Evolutionary conservation across 2,329 filamentous ascomycete genomes (phyloP), one percentile per base, ranked within the genome.

Genomic region (Colletotrichum zoysiae): DNA sequence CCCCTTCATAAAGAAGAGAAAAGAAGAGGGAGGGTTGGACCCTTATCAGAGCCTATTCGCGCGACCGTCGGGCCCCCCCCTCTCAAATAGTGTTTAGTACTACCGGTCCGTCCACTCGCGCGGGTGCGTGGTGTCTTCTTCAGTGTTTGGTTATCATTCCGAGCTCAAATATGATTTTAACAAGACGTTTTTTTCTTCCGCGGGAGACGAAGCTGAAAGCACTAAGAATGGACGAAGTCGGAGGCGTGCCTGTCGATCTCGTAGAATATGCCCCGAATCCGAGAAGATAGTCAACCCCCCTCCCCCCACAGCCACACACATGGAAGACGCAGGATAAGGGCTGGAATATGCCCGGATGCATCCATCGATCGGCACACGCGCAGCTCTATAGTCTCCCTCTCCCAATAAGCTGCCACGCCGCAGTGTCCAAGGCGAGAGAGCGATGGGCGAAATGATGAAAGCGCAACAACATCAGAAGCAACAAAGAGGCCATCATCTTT

Each of bases 241-340:
- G 56, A 23, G 51, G 23, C 61, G 70, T 72, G 30, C 70, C 65
- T 72, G 70, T 72, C 70, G 70, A 72, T 72, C 69, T 59, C 59
- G 57, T 57, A 44, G 12, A 35, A 64, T 35, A 63, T 64, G 65
- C 44, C 51, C 53, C 69, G 59, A 69, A 59, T 23, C 44, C 51
- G 53, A 71, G 40, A 46, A 63, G 58, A 59, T 48, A 12, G 58
- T 69, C 8, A 23, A 63, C n/a, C 23, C 58, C 68, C 35, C 58
- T 63, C 42, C 58, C 65, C 26, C 26, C n/a, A n/a, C 42, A 38
- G 57, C 26, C 53, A 44, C 64, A 50, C 63, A 55, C 67, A 26
- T 26, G 58, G 68, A 48, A 70, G 46, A 42, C 42, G 59, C 48
- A 53, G 65, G 70, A 56, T 55, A 33, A 72, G 30, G 59, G 58